Evolutionary conservation across 2,329 filamentous ascomycete genomes (phyloP).

Genomic region (Fusarium sororula): DNA sequence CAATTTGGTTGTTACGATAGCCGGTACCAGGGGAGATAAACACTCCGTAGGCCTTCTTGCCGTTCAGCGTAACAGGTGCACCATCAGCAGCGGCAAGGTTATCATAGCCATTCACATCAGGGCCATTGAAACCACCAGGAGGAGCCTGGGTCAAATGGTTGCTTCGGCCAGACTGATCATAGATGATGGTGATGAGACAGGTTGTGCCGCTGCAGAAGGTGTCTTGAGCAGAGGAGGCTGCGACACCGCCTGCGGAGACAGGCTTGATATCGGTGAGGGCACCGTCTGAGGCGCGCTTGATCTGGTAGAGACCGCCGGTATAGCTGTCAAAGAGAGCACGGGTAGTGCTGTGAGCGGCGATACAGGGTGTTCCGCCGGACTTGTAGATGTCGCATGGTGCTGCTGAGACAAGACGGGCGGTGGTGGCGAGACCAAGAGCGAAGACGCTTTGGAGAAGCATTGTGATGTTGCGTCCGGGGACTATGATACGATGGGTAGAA

Average conservation of each 20-base stretch:
- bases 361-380: slow-evolving; percentile 13
- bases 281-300: slow-evolving; percentile 26
- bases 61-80: slow-evolving; percentile 19
- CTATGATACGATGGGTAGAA: fast-evolving
- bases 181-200: slow-evolving; percentile 70
- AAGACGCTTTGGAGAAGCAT: slow-evolving; percentile 16
- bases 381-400: slow-evolving; percentile 25
- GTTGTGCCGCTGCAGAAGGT: slow-evolving; percentile 68
- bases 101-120: slow-evolving; percentile 14
- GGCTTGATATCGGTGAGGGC: slow-evolving; percentile 1
- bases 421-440: not conserved
- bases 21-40: slow-evolving; percentile 21
- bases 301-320: slow-evolving; percentile 9
- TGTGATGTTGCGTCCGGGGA: not conserved
- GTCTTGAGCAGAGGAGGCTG: slow-evolving; percentile 69
- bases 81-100: slow-evolving; percentile 21
- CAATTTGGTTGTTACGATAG: slow-evolving; percentile 12
- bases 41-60: slow-evolving; percentile 24
- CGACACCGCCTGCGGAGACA: slow-evolving; percentile 65
- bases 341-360: slow-evolving; percentile 23
- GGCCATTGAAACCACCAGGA: slow-evolving; percentile 58
- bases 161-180: slow-evolving; percentile 69
- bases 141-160: slow-evolving; percentile 71
- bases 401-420: slow-evolving; percentile 4
- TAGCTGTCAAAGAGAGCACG: not conserved